Evolutionary conservation across 2,329 filamentous ascomycete genomes (phyloP).

Genomic region (Fusarium guadeloupense): DNA sequence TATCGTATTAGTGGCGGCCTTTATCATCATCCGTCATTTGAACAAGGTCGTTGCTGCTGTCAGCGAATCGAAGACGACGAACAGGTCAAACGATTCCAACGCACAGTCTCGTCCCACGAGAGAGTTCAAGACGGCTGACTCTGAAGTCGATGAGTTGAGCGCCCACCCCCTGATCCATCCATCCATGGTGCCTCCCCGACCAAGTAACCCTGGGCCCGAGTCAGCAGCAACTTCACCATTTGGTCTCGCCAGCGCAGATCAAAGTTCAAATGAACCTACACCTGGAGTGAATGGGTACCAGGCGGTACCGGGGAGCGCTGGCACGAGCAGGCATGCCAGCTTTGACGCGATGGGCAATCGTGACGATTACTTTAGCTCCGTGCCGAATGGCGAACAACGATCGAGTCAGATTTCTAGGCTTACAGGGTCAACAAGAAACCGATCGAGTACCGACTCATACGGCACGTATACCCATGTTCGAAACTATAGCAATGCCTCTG

Average conservation of each 20-base stretch:
- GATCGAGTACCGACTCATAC: slow-evolving; percentile 52
- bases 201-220: slow-evolving; percentile 37
- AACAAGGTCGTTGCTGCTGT: slow-evolving; percentile 56
- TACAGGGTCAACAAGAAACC: slow-evolving; percentile 39
- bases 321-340: slow-evolving; percentile 43
- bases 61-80: slow-evolving; percentile 48
- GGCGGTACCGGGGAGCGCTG: slow-evolving; percentile 33
- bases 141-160: slow-evolving; percentile 55
- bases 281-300: slow-evolving; percentile 41
- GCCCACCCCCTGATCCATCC: slow-evolving; percentile 56
- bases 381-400: slow-evolving; percentile 9
- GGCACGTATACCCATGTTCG: slow-evolving; percentile 51
- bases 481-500: slow-evolving; percentile 56
- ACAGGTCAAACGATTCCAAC: slow-evolving; percentile 43
- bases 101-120: slow-evolving; percentile 48
- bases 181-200: slow-evolving; percentile 46
- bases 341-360: slow-evolving; percentile 41
- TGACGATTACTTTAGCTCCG: slow-evolving; percentile 45
- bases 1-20: slow-evolving; percentile 57
- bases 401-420: slow-evolving; percentile 33
- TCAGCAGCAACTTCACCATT: slow-evolving; percentile 32
- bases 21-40: slow-evolving; percentile 61
- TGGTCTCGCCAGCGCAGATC: slow-evolving; percentile 32
- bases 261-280: slow-evolving; percentile 44
- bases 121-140: slow-evolving; percentile 53